Percentiles rank a stretch among this genome's conserved stretches.
These are phyloP conservation scores for Globisporangium lucens DNA, from an alignment of 352 stramenopile species.

Conservation along the genomic window DNA sequence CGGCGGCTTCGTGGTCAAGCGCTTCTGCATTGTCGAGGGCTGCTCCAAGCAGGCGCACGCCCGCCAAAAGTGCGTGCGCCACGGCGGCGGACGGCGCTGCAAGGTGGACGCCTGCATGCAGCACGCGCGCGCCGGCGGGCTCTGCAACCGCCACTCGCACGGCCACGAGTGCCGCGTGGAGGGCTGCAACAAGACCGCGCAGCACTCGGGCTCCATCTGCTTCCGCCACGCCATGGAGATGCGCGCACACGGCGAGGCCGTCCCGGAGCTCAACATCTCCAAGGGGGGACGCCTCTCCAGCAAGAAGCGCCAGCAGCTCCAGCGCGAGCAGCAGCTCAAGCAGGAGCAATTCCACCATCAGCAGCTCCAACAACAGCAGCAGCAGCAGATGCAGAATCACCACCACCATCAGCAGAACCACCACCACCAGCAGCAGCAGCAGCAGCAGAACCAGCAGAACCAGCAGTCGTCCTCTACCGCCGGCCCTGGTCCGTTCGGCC, in stretches of 20 bases:
- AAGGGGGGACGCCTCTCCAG: conserved; percentile 66
- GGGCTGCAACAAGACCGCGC: conserved; percentile 77
- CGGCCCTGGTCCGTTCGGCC: conserved; percentile 47
- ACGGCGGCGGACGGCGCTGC: conserved; percentile 65
- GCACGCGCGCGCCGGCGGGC: conserved; percentile 60
- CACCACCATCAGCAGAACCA: conserved; percentile 19
- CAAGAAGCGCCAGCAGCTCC: conserved; percentile 71
- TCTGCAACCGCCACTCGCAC: conserved; percentile 77
- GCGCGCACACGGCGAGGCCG: conserved; percentile 60
- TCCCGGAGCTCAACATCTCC: conserved; percentile 74
- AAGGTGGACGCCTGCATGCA: conserved; percentile 75
- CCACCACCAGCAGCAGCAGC: conserved; percentile 1
- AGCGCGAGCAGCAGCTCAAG: conserved; percentile 67
- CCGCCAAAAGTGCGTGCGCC: conserved; percentile 72
- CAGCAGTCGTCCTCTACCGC: conserved; percentile 15
- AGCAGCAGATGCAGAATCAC: conserved; percentile 36
- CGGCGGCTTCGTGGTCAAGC: conserved; percentile 78
- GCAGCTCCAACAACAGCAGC: conserved; percentile 66
- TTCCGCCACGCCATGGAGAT: conserved; percentile 79
- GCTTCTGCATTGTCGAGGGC: conserved; percentile 78
- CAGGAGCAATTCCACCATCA: conserved; percentile 77
- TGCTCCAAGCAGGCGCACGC: conserved; percentile 78
- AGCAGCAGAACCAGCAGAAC: conserved; percentile 21
- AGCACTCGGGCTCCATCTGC: conserved; percentile 74
- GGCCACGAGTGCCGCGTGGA: conserved; percentile 73